These are phyloP conservation scores for Penicillium roqueforti DNA, from an alignment of 495 filamentous ascomycete genomes.

Conservation along the genomic window DNA sequence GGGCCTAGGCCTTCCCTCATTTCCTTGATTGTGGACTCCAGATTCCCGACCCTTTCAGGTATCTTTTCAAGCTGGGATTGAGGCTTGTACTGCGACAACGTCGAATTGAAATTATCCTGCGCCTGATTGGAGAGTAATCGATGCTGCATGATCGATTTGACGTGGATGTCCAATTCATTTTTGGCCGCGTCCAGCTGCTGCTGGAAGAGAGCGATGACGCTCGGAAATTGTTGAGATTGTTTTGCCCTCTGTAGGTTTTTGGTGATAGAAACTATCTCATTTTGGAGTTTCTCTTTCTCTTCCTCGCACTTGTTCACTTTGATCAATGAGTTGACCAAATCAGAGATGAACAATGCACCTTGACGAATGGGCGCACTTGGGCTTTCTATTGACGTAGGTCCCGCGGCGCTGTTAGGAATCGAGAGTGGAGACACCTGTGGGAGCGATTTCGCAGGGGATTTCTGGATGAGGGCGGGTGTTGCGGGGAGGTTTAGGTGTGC, in stretches of 20 bases:
- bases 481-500: background rate
- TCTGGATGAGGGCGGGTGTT: background rate
- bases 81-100: background rate
- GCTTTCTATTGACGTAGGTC: background rate
- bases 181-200: conserved; percentile 1
- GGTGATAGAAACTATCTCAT: conserved; percentile 15
- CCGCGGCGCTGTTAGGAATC: background rate
- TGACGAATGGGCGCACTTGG: background rate
- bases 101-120: background rate
- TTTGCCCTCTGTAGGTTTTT: conserved; percentile 20
- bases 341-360: conserved; percentile 3
- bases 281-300: conserved; percentile 24
- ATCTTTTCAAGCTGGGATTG: background rate
- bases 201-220: conserved; percentile 13
- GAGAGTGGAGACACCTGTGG: background rate
- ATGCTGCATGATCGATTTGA: background rate
- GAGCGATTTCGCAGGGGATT: background rate
- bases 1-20: background rate
- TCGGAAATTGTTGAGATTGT: conserved; percentile 18
- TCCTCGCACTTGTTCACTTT: conserved; percentile 5
- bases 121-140: background rate
- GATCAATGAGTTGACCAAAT: conserved; percentile 21
- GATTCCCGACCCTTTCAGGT: background rate
- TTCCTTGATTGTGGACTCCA: background rate
- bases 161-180: background rate